phyloP scores from a whole-genome alignment of 768 basidiomycete genomes.

The Boletales sp. region DNA sequence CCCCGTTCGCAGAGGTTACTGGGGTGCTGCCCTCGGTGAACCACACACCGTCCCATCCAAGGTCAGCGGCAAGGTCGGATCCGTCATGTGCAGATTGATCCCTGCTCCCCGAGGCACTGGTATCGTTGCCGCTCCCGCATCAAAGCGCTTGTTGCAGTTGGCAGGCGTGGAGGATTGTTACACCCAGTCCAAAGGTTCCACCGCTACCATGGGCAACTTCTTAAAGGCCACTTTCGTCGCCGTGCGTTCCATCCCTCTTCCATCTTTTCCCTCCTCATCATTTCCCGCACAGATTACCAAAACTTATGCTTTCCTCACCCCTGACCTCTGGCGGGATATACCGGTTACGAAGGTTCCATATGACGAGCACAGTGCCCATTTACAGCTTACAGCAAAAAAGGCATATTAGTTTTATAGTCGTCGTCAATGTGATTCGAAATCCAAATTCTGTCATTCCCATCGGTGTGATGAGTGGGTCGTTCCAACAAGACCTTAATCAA shows the following conservation, averaged over 20 bases:
- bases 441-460: not conserved
- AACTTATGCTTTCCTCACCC: slow-evolving; percentile 98
- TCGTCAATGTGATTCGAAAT: not conserved
- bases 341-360: slow-evolving; percentile 85
- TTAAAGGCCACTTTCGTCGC: slow-evolving; percentile 95
- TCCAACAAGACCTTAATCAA: not conserved
- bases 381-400: slow-evolving; percentile 84
- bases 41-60: slow-evolving; percentile 99
- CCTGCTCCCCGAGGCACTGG: slow-evolving; percentile 98
- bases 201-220: slow-evolving; percentile 99
- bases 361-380: slow-evolving; percentile 93
- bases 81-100: slow-evolving; percentile 98
- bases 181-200: slow-evolving; percentile 97
- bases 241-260: slow-evolving; percentile 42
- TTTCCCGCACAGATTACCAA: slow-evolving; percentile 72
- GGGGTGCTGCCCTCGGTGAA: slow-evolving; percentile 98
- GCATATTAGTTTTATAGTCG: slow-evolving; percentile 41
- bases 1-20: slow-evolving; percentile 98
- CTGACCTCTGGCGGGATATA: slow-evolving; percentile 96
- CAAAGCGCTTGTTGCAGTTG: slow-evolving; percentile 93
- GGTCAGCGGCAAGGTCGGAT: slow-evolving; percentile 97
- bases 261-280: slow-evolving; percentile 1
- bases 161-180: slow-evolving; percentile 98
- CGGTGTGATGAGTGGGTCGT: not conserved
- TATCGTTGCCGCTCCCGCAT: slow-evolving; percentile 98